These are phyloP conservation scores for Celoporthe dispersa DNA, from an alignment of 2,329 filamentous ascomycete genomes.

Conservation along the genomic window DNA sequence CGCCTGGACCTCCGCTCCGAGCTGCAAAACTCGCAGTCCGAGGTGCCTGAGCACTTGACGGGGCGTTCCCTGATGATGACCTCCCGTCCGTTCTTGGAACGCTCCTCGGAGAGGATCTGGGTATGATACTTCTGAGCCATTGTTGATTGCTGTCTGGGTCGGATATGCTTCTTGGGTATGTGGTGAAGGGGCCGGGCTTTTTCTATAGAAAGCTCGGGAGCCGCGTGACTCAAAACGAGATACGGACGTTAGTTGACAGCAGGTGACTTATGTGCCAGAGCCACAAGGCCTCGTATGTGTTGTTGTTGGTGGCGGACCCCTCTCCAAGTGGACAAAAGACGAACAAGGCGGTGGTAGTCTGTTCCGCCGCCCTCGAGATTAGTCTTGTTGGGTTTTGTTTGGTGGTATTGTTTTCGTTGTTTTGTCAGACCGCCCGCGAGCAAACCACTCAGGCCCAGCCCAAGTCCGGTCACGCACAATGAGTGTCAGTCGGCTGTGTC, in stretches of 20 bases:
- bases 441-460: constrained; percentile 25
- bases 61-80: constrained; percentile 14
- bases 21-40: constrained; percentile 16
- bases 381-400: not conserved
- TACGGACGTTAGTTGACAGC: not conserved
- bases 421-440: constrained; percentile 16
- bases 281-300: constrained; percentile 2
- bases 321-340: constrained; percentile 28
- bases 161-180: not conserved
- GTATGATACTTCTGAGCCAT: constrained; percentile 18
- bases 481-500: constrained; percentile 43
- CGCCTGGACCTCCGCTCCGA: constrained; percentile 13
- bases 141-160: not conserved
- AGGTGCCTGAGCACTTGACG: constrained; percentile 15
- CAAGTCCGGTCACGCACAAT: constrained; percentile 21
- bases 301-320: constrained; percentile 11
- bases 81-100: constrained; percentile 13
- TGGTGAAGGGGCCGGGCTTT: not conserved
- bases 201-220: not conserved
- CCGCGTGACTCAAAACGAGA: not conserved
- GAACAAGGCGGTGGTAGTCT: constrained; percentile 21
- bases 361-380: constrained; percentile 11
- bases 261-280: constrained; percentile 7
- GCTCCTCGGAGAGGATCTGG: constrained; percentile 18
- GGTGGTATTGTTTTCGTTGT: constrained; percentile 11